Conservation (phyloP, 192 early-diverging fungal species). For the Coemansia erecta region DNA sequence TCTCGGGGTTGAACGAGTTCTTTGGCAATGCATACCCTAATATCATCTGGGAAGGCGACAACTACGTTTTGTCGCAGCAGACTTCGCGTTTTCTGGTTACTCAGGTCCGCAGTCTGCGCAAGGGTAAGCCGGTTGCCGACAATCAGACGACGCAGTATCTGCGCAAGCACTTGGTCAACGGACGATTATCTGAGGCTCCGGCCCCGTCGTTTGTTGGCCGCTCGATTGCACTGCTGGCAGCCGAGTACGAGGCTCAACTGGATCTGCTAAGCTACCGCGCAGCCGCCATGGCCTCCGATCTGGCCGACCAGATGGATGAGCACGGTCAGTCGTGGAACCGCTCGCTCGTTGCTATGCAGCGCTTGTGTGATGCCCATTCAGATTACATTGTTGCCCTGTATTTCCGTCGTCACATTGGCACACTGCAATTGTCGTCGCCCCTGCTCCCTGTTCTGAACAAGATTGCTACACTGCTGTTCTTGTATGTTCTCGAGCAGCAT, state of each 20-base stretch:
- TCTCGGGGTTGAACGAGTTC: constrained; percentile 68
- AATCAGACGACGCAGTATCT: constrained; percentile 39
- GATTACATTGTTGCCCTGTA: constrained; percentile 72
- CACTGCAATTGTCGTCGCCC: constrained; percentile 29
- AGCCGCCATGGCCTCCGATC: constrained; percentile 60
- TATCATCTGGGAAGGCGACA: constrained; percentile 83
- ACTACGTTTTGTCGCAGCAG: constrained; percentile 85
- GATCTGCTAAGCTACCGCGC: constrained; percentile 77
- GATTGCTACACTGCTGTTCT: constrained; percentile 55
- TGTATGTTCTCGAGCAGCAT: constrained; percentile 65
- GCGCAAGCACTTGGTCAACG: constrained; percentile 22
- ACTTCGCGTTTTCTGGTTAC: constrained; percentile 76
- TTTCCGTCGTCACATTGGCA: constrained; percentile 62
- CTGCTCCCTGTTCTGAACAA: constrained; percentile 33
- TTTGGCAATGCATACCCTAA: constrained; percentile 71
- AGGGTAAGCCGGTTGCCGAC: constrained; percentile 41
- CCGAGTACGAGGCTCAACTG: constrained; percentile 60
- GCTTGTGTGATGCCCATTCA: constrained; percentile 73
- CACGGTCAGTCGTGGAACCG: constrained; percentile 70
- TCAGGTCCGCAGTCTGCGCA: constrained; percentile 59
- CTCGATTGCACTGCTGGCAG: constrained; percentile 52
- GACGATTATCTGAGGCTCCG: constrained; percentile 6
- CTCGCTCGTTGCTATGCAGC: constrained; percentile 71
- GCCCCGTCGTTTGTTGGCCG: constrained; percentile 13
- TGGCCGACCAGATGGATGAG: constrained; percentile 62